Conservation (phyloP, 257 asterid genomes). For the Jasminum sambac region DNA sequence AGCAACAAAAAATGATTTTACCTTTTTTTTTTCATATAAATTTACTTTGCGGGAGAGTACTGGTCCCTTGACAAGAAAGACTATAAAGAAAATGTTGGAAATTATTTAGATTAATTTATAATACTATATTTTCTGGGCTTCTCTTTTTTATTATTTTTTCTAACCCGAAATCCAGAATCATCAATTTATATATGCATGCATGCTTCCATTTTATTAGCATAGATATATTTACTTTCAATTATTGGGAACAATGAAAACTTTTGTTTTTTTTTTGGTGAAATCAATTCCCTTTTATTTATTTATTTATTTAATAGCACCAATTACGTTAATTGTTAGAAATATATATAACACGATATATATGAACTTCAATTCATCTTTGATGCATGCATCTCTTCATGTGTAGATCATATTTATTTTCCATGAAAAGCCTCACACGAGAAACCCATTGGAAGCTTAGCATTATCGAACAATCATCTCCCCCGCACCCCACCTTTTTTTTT, state of each 20-base stretch:
- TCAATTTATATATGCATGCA: slow-evolving; percentile 27
- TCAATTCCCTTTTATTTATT: no score
- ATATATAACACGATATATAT: no score
- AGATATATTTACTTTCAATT: slow-evolving; percentile 16
- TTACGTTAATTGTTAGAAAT: no score
- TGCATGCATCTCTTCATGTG: no score
- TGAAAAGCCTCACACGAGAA: no score
- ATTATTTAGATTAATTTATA: slow-evolving; percentile 21
- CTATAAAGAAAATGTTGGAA: slow-evolving; percentile 33
- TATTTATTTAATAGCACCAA: no score
- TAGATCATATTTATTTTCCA: no score
- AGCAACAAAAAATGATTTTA: slow-evolving; percentile 19
- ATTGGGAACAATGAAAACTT: background rate
- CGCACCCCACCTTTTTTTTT: background rate
- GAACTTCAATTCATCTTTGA: no score
- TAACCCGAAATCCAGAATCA: background rate
- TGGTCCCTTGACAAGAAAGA: slow-evolving; percentile 42
- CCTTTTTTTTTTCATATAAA: slow-evolving; percentile 30
- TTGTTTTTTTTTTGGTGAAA: background rate
- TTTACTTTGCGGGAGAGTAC: slow-evolving; percentile 43
- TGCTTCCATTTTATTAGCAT: slow-evolving; percentile 33
- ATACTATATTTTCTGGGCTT: slow-evolving; percentile 14
- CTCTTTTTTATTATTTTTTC: background rate
- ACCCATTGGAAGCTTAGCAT: background rate
- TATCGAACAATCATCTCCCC: background rate